These are phyloP conservation scores for Penicillium digitatum DNA, from an alignment of 2,329 filamentous ascomycete species.

Conservation along the genomic window DNA sequence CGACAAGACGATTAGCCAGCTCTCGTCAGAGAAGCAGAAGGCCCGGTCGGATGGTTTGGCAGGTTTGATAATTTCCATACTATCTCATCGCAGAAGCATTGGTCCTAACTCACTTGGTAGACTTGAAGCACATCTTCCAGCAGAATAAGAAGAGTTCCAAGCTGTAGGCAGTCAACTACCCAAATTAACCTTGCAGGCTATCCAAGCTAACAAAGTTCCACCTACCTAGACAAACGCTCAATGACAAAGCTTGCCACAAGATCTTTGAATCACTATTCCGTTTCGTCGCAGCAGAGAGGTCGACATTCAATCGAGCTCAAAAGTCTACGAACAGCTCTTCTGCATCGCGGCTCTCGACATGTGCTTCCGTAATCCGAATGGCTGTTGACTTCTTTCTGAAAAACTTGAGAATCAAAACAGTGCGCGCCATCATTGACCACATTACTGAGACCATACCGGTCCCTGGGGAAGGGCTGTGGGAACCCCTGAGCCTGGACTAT, in stretches of 20 bases:
- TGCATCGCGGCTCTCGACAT: slow-evolving; percentile 60
- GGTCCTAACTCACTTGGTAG: slow-evolving; percentile 25
- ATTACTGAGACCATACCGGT: slow-evolving; percentile 69
- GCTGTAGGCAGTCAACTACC: slow-evolving; percentile 28
- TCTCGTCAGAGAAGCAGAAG: slow-evolving; percentile 43
- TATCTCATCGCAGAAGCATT: neutral
- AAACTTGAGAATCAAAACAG: slow-evolving; percentile 69
- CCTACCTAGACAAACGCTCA: slow-evolving; percentile 47
- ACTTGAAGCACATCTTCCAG: slow-evolving; percentile 55
- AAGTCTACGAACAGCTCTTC: slow-evolving; percentile 51
- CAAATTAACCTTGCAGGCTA: neutral
- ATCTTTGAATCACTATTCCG: slow-evolving; percentile 79
- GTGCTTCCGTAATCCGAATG: slow-evolving; percentile 67
- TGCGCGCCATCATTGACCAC: slow-evolving; percentile 75
- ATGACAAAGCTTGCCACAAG: slow-evolving; percentile 73
- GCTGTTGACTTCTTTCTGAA: slow-evolving; percentile 66
- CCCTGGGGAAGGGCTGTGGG: slow-evolving; percentile 59
- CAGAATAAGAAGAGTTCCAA: slow-evolving; percentile 47
- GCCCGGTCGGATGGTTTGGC: slow-evolving; percentile 51
- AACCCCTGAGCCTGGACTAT: slow-evolving; percentile 71
- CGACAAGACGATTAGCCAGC: slow-evolving; percentile 40
- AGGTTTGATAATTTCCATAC: slow-evolving; percentile 29
- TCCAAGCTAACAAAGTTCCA: slow-evolving; percentile 11
- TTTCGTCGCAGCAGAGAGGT: slow-evolving; percentile 66
- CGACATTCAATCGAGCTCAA: slow-evolving; percentile 55